Percentiles rank a stretch among this genome's conserved stretches.
phyloP scores from a whole-genome alignment of 345 rosid species.

The Conringia planisiliqua region DNA sequence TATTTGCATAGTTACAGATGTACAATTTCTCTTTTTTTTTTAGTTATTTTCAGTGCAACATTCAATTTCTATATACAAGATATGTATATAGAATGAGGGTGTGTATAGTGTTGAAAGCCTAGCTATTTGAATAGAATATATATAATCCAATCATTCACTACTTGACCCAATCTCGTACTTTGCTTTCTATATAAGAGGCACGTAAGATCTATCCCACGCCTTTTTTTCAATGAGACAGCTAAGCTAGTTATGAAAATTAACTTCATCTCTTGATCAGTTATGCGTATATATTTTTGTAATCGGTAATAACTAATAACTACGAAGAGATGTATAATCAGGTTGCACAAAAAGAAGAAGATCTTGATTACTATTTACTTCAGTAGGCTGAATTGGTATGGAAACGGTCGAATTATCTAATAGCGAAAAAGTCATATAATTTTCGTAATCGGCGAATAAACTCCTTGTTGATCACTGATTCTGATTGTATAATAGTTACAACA shows the following conservation, averaged over 20 bases:
- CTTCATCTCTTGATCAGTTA: neutral
- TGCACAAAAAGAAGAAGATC: neutral
- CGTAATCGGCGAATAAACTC: neutral
- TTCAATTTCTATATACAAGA: neutral
- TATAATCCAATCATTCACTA: constrained; percentile 9
- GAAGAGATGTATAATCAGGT: neutral
- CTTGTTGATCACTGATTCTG: neutral
- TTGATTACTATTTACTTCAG: neutral
- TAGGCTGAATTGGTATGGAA: neutral
- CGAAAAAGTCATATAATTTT: neutral
- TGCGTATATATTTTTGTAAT: neutral
- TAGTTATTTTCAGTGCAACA: neutral
- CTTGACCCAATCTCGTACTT: constrained; percentile 19
- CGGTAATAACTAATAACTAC: neutral
- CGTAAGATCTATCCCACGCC: neutral
- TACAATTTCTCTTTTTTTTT: neutral
- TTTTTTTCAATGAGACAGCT: constrained; percentile 5
- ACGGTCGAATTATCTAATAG: neutral
- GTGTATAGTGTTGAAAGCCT: constrained; percentile 23
- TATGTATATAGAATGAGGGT: neutral
- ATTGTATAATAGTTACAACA: neutral
- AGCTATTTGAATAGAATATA: constrained; percentile 15
- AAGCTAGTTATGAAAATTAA: neutral
- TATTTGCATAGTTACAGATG: constrained; percentile 22
- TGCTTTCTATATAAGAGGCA: neutral